Evolutionary conservation across 2,329 filamentous ascomycete genomes (phyloP), one percentile per base, ranked within the genome.

Genomic region (Aspergillus carbonarius): DNA sequence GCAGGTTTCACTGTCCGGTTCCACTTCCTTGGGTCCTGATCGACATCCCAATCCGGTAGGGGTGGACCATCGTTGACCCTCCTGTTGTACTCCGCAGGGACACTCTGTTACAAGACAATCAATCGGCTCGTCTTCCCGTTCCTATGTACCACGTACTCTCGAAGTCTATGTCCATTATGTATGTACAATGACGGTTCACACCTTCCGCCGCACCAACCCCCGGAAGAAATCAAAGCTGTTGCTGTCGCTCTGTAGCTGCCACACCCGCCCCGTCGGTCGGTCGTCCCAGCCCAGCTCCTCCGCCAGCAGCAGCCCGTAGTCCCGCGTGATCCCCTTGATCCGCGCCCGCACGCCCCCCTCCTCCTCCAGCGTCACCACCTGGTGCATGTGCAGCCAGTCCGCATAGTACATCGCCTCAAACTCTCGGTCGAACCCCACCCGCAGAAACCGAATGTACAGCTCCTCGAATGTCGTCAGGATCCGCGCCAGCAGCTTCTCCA

Each of bases 181-280:
- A 37, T 17, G 6, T 7, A 18, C 51, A 5, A 15, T n/a, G n/a
- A n/a, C n/a, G 23, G 52, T 57, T 69, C 69, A 92, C 1, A 87
- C 75, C 81, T 96, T 98, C 69, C 88, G 85, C 79, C 86, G 91
- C 18, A 99, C 79, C 68, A 99, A 71, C 0, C 95, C 95, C 71
- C 85, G 91, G 78, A 96, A 96, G 74, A 96, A 99, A 76, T 99
- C 95, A 79, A 99, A 99, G 74, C 93, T 97, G 71, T 99, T 99
- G 72, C 93, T 92, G 74, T 99, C 95, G 74, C 92, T 97, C 80
- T 97, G 93, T 76, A 99, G 76, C 67, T 89, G 86, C 84, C 90
- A 93, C 51, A 89, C 80, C 75, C 84, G 90, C 0, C 93, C 93
- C 0, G 91, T 96, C 2, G 82, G 79, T 54, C 87, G 81, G 62